These are phyloP conservation scores for Neurospora sp. DNA, from an alignment of 2,329 filamentous ascomycete species.

Conservation along the genomic window DNA sequence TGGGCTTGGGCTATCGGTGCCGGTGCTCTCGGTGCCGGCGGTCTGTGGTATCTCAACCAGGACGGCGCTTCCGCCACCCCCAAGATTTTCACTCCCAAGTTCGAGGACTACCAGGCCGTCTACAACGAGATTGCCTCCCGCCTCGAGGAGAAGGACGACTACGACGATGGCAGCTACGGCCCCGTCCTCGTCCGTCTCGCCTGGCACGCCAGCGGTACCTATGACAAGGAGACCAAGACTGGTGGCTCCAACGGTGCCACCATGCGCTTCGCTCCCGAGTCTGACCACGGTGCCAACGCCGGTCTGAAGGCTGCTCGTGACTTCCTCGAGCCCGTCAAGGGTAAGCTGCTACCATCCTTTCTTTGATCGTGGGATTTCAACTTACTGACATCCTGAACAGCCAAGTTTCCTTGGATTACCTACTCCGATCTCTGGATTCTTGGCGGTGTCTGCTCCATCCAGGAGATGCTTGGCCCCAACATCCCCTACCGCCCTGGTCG, in stretches of 20 bases:
- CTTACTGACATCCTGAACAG: constrained; percentile 26
- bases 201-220: constrained; percentile 92
- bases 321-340: constrained; percentile 88
- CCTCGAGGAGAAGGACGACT: constrained; percentile 84
- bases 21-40: constrained; percentile 51
- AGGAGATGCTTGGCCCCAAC: constrained; percentile 86
- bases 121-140: constrained; percentile 77
- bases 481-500: constrained; percentile 88
- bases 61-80: constrained; percentile 38
- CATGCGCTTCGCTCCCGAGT: constrained; percentile 89
- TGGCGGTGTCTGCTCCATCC: constrained; percentile 71
- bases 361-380: background rate
- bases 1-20: constrained; percentile 51
- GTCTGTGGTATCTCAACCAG: constrained; percentile 55
- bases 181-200: constrained; percentile 84
- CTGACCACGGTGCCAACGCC: constrained; percentile 86
- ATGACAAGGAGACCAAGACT: constrained; percentile 76
- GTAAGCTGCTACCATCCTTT: constrained; percentile 33
- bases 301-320: constrained; percentile 78
- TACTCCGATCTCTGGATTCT: constrained; percentile 98
- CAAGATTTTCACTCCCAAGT: constrained; percentile 61
- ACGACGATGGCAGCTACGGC: constrained; percentile 93
- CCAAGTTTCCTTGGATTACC: constrained; percentile 86
- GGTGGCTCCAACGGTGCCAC: constrained; percentile 94
- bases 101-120: constrained; percentile 89